Conservation (phyloP, 345 rosid species). For the Lenwebbia sp. region DNA sequence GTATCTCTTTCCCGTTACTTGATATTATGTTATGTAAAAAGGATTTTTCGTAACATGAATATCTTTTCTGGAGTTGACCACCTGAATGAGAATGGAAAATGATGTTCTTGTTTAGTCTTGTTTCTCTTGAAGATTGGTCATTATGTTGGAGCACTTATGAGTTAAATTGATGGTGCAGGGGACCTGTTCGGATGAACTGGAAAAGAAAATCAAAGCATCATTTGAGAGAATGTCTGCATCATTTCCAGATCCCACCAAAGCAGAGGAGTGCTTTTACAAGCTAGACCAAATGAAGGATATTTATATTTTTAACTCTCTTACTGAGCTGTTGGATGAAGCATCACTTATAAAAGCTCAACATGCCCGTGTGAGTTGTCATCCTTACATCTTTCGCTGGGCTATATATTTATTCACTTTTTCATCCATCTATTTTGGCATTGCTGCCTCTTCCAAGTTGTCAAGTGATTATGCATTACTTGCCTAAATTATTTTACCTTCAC, state of each 20-base stretch:
- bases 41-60: background rate
- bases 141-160: background rate
- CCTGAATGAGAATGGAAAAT: background rate
- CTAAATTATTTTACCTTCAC: background rate
- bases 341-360: slow-evolving; percentile 24
- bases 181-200: slow-evolving; percentile 33
- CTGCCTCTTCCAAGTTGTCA: background rate
- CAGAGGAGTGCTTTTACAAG: slow-evolving; percentile 59
- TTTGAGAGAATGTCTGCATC: slow-evolving; percentile 63
- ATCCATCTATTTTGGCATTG: background rate
- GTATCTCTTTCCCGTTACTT: background rate
- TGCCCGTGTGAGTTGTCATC: slow-evolving; percentile 29
- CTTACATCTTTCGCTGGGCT: background rate
- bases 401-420: background rate
- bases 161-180: slow-evolving; percentile 25
- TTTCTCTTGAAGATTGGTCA: background rate
- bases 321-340: slow-evolving; percentile 39
- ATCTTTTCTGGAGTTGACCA: background rate
- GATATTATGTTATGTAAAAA: no score
- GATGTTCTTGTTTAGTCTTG: background rate
- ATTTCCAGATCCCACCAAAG: slow-evolving; percentile 66
- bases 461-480: background rate
- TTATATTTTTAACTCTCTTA: slow-evolving; percentile 40
- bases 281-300: slow-evolving; percentile 57
- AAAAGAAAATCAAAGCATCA: slow-evolving; percentile 26